A percentile compares a stretch with the other conserved stretches of the same genome.
Evolutionary conservation across 1,284 basidiomycete genomes (phyloP).

Genomic region (Vanrija humicola): DNA sequence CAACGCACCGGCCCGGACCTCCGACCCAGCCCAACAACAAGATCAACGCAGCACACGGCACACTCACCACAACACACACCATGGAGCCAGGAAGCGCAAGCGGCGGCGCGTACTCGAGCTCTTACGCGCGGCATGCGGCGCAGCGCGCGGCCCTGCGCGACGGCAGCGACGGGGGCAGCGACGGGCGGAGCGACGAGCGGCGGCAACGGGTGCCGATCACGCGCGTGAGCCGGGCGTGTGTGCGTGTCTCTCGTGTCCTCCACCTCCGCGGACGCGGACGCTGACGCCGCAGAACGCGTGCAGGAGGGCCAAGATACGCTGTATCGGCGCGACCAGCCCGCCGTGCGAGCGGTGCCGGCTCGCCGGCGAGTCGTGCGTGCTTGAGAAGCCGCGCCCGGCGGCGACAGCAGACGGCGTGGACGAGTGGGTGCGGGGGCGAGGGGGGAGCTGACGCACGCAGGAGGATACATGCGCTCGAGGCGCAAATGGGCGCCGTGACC

Average conservation of each 20-base stretch:
- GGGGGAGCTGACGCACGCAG: constrained; percentile 47
- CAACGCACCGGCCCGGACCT: no score
- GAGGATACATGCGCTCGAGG: constrained; percentile 74
- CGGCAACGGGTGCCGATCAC: background rate
- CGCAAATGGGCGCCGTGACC: constrained; percentile 69
- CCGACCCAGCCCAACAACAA: no score
- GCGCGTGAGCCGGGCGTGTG: constrained; percentile 5
- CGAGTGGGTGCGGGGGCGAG: constrained; percentile 52
- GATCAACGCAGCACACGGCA: no score
- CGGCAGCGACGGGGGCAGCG: background rate
- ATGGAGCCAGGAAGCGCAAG: no score
- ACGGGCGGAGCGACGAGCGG: background rate
- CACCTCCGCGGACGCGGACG: background rate
- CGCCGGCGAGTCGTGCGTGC: constrained; percentile 73
- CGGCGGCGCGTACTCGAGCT: background rate
- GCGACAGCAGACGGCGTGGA: constrained; percentile 57
- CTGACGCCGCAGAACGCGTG: constrained; percentile 18
- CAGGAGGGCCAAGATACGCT: constrained; percentile 53
- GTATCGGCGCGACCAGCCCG: constrained; percentile 67
- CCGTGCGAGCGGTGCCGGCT: constrained; percentile 79
- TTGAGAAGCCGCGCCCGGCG: constrained; percentile 73
- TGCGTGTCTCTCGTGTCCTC: background rate
- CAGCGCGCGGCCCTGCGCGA: background rate
- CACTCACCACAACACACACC: no score
- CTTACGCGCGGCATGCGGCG: constrained; percentile 1